Percentiles rank a stretch among this genome's conserved stretches.
Evolutionary conservation across 208 protist species (phyloP).

Genomic region (Leishmania major): DNA sequence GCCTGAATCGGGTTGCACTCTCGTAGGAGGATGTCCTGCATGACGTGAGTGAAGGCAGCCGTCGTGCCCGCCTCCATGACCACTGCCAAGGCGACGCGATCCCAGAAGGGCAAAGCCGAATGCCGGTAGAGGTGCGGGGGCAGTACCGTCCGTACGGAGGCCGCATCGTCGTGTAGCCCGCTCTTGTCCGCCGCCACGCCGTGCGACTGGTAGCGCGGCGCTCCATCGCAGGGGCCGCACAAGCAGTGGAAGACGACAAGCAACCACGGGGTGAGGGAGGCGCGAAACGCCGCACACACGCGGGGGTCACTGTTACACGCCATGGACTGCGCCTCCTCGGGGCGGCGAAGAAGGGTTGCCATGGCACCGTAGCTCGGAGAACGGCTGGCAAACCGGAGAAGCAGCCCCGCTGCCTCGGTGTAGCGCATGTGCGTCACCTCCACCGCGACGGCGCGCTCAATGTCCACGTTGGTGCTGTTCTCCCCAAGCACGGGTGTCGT

Average conservation of each 20-base stretch:
- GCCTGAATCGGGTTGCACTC: constrained; percentile 59
- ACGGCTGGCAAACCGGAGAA: constrained; percentile 43
- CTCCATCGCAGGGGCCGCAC: constrained; percentile 18
- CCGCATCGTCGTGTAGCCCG: background rate
- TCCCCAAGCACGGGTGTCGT: constrained; percentile 20
- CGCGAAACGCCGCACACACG: constrained; percentile 59
- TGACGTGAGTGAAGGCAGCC: constrained; percentile 30
- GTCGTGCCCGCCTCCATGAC: constrained; percentile 53
- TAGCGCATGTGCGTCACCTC: constrained; percentile 61
- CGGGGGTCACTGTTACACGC: constrained; percentile 38
- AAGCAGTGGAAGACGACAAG: constrained; percentile 59
- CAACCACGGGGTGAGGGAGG: constrained; percentile 73
- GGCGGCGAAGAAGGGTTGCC: constrained; percentile 45
- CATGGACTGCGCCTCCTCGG: constrained; percentile 29
- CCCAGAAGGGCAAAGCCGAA: constrained; percentile 58
- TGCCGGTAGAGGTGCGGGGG: constrained; percentile 30
- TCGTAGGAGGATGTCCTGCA: constrained; percentile 39
- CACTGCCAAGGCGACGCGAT: constrained; percentile 73
- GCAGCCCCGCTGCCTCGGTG: constrained; percentile 37
- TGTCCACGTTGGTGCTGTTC: constrained; percentile 18
- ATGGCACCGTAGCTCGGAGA: constrained; percentile 47
- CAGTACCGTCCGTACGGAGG: constrained; percentile 3
- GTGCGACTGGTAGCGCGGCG: background rate
- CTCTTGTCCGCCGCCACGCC: background rate
- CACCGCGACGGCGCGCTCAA: constrained; percentile 77